phyloP scores from a whole-genome alignment of 371 early-diverging fungal genomes.

The Fennellomyces sp. region DNA sequence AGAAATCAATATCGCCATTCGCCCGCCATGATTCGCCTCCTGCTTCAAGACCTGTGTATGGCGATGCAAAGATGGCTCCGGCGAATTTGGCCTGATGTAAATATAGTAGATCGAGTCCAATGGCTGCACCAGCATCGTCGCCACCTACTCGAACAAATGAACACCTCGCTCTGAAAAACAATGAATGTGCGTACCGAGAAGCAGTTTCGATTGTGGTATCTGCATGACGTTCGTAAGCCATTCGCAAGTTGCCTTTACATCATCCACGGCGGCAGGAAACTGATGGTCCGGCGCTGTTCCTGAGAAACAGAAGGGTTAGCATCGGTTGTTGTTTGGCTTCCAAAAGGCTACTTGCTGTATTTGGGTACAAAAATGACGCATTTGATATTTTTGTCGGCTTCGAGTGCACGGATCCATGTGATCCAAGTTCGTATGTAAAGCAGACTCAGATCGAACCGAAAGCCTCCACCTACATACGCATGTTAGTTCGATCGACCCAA shows the following conservation, averaged over 20 bases:
- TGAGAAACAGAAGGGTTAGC: conserved; percentile 2
- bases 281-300: conserved; percentile 27
- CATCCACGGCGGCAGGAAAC: conserved; percentile 38
- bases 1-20: conserved; percentile 31
- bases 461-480: conserved; percentile 37
- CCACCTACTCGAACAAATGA: conserved; percentile 17
- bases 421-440: conserved; percentile 37
- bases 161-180: neutral
- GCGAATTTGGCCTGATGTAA: conserved; percentile 9
- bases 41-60: conserved; percentile 48
- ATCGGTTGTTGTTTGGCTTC: neutral
- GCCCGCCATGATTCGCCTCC: conserved; percentile 43
- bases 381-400: conserved; percentile 40
- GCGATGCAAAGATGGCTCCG: conserved; percentile 41
- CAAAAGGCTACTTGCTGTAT: conserved; percentile 27
- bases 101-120: conserved; percentile 36
- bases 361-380: conserved; percentile 41
- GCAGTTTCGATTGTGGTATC: conserved; percentile 17
- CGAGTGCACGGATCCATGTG: conserved; percentile 35
- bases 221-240: conserved; percentile 30
- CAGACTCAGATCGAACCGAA: conserved; percentile 34
- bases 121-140: conserved; percentile 44
- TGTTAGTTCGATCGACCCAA: neutral
- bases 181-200: conserved; percentile 6
- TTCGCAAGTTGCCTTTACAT: conserved; percentile 27